Evolutionary conservation across 495 filamentous ascomycete species (phyloP).

Genomic region (Polyplosphaeria fusca): DNA sequence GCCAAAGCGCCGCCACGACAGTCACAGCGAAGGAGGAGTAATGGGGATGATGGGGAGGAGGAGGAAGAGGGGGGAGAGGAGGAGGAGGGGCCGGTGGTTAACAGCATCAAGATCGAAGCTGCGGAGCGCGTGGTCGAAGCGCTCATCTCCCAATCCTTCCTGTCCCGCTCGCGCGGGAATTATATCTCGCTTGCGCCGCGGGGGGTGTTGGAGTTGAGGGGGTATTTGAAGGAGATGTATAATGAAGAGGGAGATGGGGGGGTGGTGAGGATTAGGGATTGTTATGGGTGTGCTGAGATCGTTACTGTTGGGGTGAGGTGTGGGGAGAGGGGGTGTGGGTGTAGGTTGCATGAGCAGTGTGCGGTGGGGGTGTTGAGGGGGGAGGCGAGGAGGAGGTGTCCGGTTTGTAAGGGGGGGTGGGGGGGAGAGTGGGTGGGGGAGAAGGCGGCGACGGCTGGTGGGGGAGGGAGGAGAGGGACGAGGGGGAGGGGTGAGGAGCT

Average conservation of each 20-base stretch:
- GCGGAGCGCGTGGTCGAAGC: conserved; percentile 67
- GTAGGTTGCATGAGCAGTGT: conserved; percentile 18
- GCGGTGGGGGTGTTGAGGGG: neutral
- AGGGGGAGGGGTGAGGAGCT: neutral
- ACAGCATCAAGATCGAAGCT: conserved; percentile 68
- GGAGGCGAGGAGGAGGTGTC: conserved; percentile 51
- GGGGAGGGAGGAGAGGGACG: neutral
- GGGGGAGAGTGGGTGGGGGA: conserved; percentile 78
- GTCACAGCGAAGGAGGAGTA: conserved; percentile 20
- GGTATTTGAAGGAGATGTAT: conserved; percentile 79
- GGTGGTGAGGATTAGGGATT: conserved; percentile 69
- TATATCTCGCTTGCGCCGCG: conserved; percentile 74
- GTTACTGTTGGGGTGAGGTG: conserved; percentile 57
- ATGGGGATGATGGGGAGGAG: conserved; percentile 34
- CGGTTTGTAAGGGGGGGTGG: conserved; percentile 71
- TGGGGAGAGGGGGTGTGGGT: conserved; percentile 43
- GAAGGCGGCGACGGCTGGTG: conserved; percentile 50
- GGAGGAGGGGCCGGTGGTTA: conserved; percentile 36
- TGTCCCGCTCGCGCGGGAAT: conserved; percentile 62
- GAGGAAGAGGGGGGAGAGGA: conserved; percentile 36
- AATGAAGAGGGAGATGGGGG: conserved; percentile 63
- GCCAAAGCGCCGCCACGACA: conserved; percentile 37
- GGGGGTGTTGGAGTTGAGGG: conserved; percentile 76
- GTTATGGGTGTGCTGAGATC: conserved; percentile 85
- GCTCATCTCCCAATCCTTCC: conserved; percentile 78